Evolutionary conservation across 176 grass and related monocot genomes (phyloP), one percentile per base, ranked within the genome.

Genomic region (Raddia guianensis): DNA sequence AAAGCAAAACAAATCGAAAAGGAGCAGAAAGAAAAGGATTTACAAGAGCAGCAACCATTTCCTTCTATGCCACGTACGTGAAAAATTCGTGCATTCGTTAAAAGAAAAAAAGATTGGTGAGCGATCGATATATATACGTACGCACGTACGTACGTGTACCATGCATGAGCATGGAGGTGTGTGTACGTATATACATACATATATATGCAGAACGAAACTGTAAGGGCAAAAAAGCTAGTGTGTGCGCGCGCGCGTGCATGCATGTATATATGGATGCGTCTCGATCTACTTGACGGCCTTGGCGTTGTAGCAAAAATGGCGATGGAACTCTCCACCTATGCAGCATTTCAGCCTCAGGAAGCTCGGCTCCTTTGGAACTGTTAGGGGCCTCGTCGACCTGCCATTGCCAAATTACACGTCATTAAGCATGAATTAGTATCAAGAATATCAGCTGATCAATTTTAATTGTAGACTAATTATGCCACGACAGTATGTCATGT

Each of bases 281-380:
- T 56, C 1, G 27, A 27, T 32, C 74, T 82, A 93, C 52, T 89
- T 82, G 85, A 91, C 68, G 75, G 86, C 80, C 72, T 89, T 91
- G 9, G 63, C 79, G 63, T 76, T 93, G 82, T 86, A 86, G 83
- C 88, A 93, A 80, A 97, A 91, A 76, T 97, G 90, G 27, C 91
- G 93, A 80, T 97, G 93, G 76, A 97, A 91, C 64, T 97, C 91
- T 20, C 88, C 90, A 6, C 90, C 90, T 18, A 92, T 91, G 92
- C 95, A 91, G 76, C 88, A 92, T 50, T 94, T 94, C 44, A 90
- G 74, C 74, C 73, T 89, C 66, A 94, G 88, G 89, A 98, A 94
- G 61, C 84, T 93, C 0, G 92, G 95, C 70, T 91, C 95, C 88
- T 91, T 92, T 14, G 92, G 95, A 14, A 89, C 84, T 52, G 95